Evolutionary conservation across 129 eudicot genomes (phyloP).

Genomic region (Mikania micrantha): DNA sequence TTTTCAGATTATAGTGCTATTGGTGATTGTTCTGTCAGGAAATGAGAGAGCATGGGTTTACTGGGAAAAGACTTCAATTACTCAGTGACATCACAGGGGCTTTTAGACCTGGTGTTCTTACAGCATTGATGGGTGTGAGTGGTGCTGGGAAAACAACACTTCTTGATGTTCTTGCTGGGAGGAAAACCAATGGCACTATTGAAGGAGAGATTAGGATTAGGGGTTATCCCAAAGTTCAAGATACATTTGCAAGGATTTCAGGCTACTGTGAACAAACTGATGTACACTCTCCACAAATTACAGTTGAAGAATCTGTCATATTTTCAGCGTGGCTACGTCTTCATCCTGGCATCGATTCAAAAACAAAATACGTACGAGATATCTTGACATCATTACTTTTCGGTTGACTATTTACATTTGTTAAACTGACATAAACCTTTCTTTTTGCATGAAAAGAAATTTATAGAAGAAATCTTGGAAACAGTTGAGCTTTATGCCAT

Average conservation of each 20-base stretch:
- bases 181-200: conserved; percentile 63
- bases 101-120: conserved; percentile 76
- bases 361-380: conserved; percentile 50
- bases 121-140: conserved; percentile 83
- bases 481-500: conserved; percentile 26
- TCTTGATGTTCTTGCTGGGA: conserved; percentile 82
- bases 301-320: conserved; percentile 67
- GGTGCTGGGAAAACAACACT: conserved; percentile 97
- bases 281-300: conserved; percentile 74
- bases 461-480: conserved; percentile 23
- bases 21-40: conserved; percentile 23
- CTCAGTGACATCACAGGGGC: conserved; percentile 65
- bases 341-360: conserved; percentile 54
- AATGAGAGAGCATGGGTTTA: conserved; percentile 59
- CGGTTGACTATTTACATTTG: neutral
- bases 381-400: no score
- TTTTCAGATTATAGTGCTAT: neutral
- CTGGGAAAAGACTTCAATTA: conserved; percentile 55
- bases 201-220: conserved; percentile 61
- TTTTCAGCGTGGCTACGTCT: conserved; percentile 94
- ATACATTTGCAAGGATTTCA: conserved; percentile 66
- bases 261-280: conserved; percentile 89
- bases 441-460: conserved; percentile 13
- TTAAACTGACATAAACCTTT: neutral
- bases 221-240: conserved; percentile 76